Base-by-base conservation (phyloP, 257 asterid genomes). In the Nicotiana undulata region DNA sequence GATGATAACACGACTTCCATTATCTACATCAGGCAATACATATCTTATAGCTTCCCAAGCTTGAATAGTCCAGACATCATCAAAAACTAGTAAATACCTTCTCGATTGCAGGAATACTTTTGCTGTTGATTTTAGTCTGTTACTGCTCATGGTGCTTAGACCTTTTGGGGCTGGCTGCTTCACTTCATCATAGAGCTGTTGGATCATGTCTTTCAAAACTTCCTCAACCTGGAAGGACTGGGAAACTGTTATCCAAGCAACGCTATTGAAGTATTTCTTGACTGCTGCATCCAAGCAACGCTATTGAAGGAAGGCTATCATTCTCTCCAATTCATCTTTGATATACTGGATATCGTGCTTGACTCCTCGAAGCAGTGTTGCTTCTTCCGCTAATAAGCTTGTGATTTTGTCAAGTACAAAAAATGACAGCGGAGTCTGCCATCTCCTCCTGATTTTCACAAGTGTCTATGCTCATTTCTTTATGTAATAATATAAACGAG, bases 161-260 rank as follows among this genome's bases (percentile, higher is more conserved):
- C 79, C 67, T 7, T 65, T 60, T 8, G 87, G 87, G 3, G 28
- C 18, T 9, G 66, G 75, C 37, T 68, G 77, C 49, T 63, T 81
- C 80, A 81, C 66, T 68, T 86, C 81, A 1, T 65, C 76, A 0
- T 53, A 76, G 32, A 88, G 81, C 34, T 88, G 89, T 15, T 52
- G 82, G 15, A 84, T 81, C 44, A 63, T 46, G 15, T 82, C 82
- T 65, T 66, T 82, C 72, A 86, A 63, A 34, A 84, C 70, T 24
- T 60, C 84, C 32, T 81, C 85, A 72, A 80, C 22, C 13, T 63
- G 53, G 34, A 81, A 85, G 6, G 82, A 56, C 75, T 82, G 79
- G 22, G 88, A 85, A 26, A 88, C 75, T n/a, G 89, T 84, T 59
- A 88, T 72, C 87, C 89, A 83, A 1, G 82, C 88, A 63, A 75